phyloP scores from a whole-genome alignment of 2,329 filamentous ascomycete species.

The Pezicula rhizophila region DNA sequence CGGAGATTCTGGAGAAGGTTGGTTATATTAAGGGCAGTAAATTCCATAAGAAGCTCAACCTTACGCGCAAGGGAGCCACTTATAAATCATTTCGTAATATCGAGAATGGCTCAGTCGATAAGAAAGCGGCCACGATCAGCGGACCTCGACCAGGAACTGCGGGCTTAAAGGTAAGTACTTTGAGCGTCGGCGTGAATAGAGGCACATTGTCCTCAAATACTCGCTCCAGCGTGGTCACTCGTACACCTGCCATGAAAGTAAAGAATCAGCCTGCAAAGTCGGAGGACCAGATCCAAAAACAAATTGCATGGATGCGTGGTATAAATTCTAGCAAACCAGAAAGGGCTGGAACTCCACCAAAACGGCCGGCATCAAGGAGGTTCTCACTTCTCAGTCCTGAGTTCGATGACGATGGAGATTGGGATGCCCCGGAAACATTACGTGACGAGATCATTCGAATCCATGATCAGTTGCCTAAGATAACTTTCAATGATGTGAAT shows the following conservation, averaged over 20 bases:
- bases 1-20: conserved; percentile 58
- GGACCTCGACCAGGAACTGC: conserved; percentile 45
- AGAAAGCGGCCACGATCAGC: conserved; percentile 55
- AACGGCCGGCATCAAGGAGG: conserved; percentile 19
- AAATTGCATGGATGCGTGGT: conserved; percentile 65
- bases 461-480: conserved; percentile 55
- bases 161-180: conserved; percentile 27
- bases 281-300: conserved; percentile 41
- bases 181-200: conserved; percentile 32
- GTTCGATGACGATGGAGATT: conserved; percentile 35
- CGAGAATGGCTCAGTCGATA: conserved; percentile 53
- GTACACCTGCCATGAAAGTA: conserved; percentile 26
- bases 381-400: conserved; percentile 26
- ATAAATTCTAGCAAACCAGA: conserved; percentile 49
- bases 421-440: conserved; percentile 53
- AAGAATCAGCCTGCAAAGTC: conserved; percentile 19
- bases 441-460: conserved; percentile 61
- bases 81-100: conserved; percentile 82
- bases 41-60: conserved; percentile 56
- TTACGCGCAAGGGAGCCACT: conserved; percentile 76
- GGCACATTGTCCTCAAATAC: conserved; percentile 32
- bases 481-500: conserved; percentile 58
- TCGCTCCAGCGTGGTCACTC: conserved; percentile 16
- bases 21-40: conserved; percentile 67
- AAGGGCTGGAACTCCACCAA: conserved; percentile 9